Percentiles rank a stretch among this genome's conserved stretches.
Conservation (phyloP, 164 flowering plant species). For the Stephania japonica region DNA sequence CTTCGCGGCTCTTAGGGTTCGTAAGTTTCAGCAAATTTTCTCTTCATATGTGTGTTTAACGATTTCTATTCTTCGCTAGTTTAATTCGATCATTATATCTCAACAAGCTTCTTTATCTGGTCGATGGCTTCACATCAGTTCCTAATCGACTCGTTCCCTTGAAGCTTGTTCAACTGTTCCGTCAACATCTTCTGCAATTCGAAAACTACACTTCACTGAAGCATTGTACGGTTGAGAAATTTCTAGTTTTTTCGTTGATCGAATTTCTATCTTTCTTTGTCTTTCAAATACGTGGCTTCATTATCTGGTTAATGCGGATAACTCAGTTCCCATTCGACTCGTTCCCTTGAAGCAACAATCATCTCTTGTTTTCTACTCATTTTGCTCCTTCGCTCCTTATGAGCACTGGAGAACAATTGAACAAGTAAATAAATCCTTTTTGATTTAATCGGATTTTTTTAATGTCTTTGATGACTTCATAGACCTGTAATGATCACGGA, state of each 20-base stretch:
- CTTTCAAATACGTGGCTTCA: conserved; percentile 18
- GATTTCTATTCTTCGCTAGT: not conserved
- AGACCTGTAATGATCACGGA: conserved; percentile 28
- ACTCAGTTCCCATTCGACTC: conserved; percentile 12
- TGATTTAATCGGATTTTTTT: no score
- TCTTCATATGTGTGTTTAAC: not conserved
- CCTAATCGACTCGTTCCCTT: conserved; percentile 24
- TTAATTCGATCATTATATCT: not conserved
- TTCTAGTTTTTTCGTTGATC: not conserved
- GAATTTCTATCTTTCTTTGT: not conserved
- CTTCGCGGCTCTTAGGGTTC: not conserved
- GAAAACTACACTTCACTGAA: not conserved
- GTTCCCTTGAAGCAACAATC: conserved; percentile 26
- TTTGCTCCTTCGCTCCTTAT: not conserved
- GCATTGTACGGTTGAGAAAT: not conserved
- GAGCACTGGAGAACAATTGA: conserved; percentile 35
- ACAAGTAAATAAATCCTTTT: not conserved
- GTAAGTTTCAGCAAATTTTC: not conserved
- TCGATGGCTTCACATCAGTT: not conserved
- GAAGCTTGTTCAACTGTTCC: conserved; percentile 11
- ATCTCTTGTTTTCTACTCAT: not conserved
- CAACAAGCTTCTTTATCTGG: conserved; percentile 20
- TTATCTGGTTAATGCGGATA: conserved; percentile 15
- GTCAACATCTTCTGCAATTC: not conserved
- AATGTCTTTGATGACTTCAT: conserved; percentile 27